Evolutionary conservation across 805 yeast genomes (phyloP).

Genomic region (Suhomyces vadensis): DNA sequence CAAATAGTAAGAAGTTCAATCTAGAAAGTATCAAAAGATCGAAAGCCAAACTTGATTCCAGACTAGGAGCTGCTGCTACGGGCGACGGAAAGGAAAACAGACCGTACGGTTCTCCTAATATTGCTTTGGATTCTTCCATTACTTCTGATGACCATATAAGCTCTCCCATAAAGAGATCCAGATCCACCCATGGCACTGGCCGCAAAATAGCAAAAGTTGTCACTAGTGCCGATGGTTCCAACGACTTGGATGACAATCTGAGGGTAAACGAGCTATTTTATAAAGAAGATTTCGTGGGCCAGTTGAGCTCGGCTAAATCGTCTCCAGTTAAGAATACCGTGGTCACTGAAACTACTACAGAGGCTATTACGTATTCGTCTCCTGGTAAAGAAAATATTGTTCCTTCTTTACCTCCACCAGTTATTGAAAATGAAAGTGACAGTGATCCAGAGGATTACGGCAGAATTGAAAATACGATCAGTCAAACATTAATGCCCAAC

Average conservation of each 20-base stretch:
- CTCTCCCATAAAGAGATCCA: slow-evolving; percentile 20
- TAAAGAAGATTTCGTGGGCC: slow-evolving; percentile 27
- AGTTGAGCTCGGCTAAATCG: slow-evolving; percentile 14
- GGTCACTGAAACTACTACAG: too few species aligned
- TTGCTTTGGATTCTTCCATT: neutral
- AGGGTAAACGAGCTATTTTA: slow-evolving; percentile 23
- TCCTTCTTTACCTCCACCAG: slow-evolving; percentile 8
- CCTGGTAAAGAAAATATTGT: neutral
- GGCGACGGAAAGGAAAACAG: slow-evolving; percentile 13
- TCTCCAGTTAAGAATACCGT: slow-evolving; percentile 7
- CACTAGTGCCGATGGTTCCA: slow-evolving; percentile 20
- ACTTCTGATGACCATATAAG: slow-evolving; percentile 11
- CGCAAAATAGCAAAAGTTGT: slow-evolving; percentile 23
- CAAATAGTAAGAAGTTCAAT: slow-evolving; percentile 9
- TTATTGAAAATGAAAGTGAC: slow-evolving; percentile 27
- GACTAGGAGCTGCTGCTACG: slow-evolving; percentile 8
- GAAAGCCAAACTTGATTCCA: slow-evolving; percentile 19
- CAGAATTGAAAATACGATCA: slow-evolving; percentile 19
- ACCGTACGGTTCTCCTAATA: slow-evolving; percentile 18
- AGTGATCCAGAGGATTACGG: slow-evolving; percentile 28
- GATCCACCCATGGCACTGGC: slow-evolving; percentile 8
- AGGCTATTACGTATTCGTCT: neutral
- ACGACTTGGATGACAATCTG: slow-evolving; percentile 10
- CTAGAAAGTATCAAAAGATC: slow-evolving; percentile 16
- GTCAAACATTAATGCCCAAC: slow-evolving; percentile 22